Percentiles rank a stretch among this genome's conserved stretches.
Evolutionary conservation across 2,329 filamentous ascomycete genomes (phyloP).

Genomic region (Cladosporium sp.): DNA sequence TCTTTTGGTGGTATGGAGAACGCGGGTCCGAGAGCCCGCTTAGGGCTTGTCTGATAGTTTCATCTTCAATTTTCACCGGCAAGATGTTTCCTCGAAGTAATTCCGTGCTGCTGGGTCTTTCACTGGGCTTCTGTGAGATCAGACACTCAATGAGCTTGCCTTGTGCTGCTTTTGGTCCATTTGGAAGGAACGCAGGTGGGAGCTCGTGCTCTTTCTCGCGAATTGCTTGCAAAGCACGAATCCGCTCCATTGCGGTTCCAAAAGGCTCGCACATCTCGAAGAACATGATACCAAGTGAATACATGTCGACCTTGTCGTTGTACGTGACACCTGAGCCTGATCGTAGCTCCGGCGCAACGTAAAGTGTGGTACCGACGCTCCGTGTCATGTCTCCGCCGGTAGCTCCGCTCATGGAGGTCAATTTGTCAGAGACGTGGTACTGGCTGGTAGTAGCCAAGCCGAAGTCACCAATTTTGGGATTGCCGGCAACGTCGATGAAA

Average conservation of each 20-base stretch:
- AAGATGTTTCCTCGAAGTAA: slow-evolving; percentile 81
- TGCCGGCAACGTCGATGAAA: slow-evolving; percentile 86
- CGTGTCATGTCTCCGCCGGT: slow-evolving; percentile 60
- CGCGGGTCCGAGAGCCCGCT: slow-evolving; percentile 75
- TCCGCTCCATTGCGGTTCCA: slow-evolving; percentile 60
- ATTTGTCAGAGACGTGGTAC: slow-evolving; percentile 58
- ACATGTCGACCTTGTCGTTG: slow-evolving; percentile 97
- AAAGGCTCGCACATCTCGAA: slow-evolving; percentile 86
- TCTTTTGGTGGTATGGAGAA: slow-evolving; percentile 85
- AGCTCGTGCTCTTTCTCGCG: slow-evolving; percentile 64
- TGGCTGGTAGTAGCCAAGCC: slow-evolving; percentile 88
- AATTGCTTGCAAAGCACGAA: slow-evolving; percentile 63
- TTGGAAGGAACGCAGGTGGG: slow-evolving; percentile 67
- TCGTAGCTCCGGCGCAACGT: slow-evolving; percentile 87
- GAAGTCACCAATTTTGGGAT: slow-evolving; percentile 95
- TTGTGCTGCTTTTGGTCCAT: slow-evolving; percentile 64
- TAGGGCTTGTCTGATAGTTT: slow-evolving; percentile 79
- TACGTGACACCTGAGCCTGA: slow-evolving; percentile 72
- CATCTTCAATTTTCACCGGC: slow-evolving; percentile 87
- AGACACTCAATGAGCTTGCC: slow-evolving; percentile 74
- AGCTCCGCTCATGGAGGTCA: slow-evolving; percentile 28
- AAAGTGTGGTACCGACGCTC: slow-evolving; percentile 74
- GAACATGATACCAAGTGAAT: slow-evolving; percentile 93
- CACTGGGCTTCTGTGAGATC: slow-evolving; percentile 74
- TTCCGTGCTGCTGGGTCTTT: slow-evolving; percentile 76